A percentile compares a stretch with the other conserved stretches of the same genome.
Evolutionary conservation across 352 stramenopile species (phyloP).

Genomic region (Globisporangium solare): DNA sequence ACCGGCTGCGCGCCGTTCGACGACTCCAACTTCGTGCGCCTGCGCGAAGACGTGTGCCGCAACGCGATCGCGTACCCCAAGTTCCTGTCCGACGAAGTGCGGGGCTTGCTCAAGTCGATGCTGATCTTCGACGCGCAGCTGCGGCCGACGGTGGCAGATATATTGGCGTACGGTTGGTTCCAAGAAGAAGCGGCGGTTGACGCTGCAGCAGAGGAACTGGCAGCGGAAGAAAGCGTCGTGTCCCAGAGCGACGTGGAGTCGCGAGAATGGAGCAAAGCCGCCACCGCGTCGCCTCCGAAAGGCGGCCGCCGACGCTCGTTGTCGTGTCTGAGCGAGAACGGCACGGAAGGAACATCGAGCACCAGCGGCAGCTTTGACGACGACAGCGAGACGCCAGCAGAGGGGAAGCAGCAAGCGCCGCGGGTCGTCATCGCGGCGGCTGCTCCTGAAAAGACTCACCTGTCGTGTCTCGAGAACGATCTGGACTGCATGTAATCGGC

Average conservation of each 20-base stretch:
- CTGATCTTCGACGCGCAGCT: slow-evolving; percentile 56
- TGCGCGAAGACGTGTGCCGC: slow-evolving; percentile 63
- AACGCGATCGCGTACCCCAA: slow-evolving; percentile 64
- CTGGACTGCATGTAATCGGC: slow-evolving; percentile 2
- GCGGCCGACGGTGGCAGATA: slow-evolving; percentile 52
- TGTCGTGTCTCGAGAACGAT: slow-evolving; percentile 44
- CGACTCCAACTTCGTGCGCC: slow-evolving; percentile 60
- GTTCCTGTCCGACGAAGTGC: slow-evolving; percentile 56
- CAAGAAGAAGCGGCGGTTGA: slow-evolving; percentile 11
- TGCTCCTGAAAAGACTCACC: slow-evolving; percentile 15
- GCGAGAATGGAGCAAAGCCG: background rate
- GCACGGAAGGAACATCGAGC: slow-evolving; percentile 50
- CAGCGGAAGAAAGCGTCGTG: background rate
- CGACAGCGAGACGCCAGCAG: background rate
- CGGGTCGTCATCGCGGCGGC: background rate
- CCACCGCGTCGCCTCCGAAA: slow-evolving; percentile 6
- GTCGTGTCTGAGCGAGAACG: slow-evolving; percentile 32
- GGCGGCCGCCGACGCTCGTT: slow-evolving; percentile 33
- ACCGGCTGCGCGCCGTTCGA: slow-evolving; percentile 80
- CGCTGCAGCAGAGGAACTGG: background rate
- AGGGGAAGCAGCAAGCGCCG: slow-evolving; percentile 17
- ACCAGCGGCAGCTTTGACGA: slow-evolving; percentile 51
- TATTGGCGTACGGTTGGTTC: slow-evolving; percentile 64
- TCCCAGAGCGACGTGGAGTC: background rate
- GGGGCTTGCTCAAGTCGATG: slow-evolving; percentile 62